phyloP scores from a whole-genome alignment of 225 moss, liverwort and hornwort species.

The Sphagnum tenellum region DNA sequence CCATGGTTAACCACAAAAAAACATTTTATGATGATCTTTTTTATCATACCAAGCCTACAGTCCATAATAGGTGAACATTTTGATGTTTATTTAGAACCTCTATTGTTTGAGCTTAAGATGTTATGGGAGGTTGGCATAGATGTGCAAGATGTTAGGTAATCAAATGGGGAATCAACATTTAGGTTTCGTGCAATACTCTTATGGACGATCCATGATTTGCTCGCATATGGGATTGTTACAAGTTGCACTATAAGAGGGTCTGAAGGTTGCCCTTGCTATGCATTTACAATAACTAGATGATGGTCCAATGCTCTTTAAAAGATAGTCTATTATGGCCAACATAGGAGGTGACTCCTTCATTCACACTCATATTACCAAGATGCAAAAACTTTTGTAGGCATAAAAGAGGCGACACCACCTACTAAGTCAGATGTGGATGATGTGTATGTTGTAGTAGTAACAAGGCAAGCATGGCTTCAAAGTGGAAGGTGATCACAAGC shows the following conservation, averaged over 20 bases:
- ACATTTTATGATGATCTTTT: conserved; percentile 3
- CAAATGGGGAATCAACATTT: neutral
- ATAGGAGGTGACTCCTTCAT: too few relatives aligned
- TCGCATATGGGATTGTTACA: neutral
- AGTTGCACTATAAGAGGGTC: neutral
- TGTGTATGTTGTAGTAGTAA: too few relatives aligned
- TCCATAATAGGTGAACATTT: neutral
- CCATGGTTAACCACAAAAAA: conserved; percentile 9
- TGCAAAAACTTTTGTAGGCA: too few relatives aligned
- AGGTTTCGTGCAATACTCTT: neutral
- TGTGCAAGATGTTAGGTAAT: neutral
- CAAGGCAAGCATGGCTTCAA: too few relatives aligned
- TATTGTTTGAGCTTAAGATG: neutral
- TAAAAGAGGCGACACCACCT: too few relatives aligned
- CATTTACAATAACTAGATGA: too few relatives aligned
- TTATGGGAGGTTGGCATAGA: neutral
- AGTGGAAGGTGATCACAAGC: too few relatives aligned
- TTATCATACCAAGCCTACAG: neutral
- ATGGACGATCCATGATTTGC: neutral
- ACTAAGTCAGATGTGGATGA: too few relatives aligned
- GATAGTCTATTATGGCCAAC: too few relatives aligned
- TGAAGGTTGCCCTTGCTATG: too few relatives aligned
- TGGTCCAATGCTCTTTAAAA: too few relatives aligned
- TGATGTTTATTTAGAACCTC: neutral
- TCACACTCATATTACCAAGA: too few relatives aligned